Percentiles rank a stretch among this genome's conserved stretches.
Evolutionary conservation across 495 filamentous ascomycete genomes (phyloP).

Genomic region (Xylaria cubensis): DNA sequence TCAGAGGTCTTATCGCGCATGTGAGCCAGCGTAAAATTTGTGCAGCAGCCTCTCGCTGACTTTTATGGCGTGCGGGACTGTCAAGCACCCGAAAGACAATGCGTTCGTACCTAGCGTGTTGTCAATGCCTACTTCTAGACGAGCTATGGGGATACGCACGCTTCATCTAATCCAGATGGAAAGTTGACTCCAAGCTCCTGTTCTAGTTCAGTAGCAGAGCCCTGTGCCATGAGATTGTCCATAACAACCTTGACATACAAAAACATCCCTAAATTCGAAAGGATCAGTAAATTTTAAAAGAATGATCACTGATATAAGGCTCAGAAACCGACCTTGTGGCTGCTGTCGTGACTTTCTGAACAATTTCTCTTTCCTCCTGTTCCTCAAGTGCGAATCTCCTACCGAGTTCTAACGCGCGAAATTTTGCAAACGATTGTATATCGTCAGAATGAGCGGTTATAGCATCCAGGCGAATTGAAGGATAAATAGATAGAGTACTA

Average conservation of each 20-base stretch:
- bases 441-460: not conserved
- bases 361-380: conserved; percentile 17
- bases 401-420: not conserved
- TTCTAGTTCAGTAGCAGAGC: not conserved
- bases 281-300: not conserved
- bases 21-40: conserved; percentile 23
- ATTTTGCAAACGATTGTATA: conserved; percentile 6
- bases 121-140: not conserved
- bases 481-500: not conserved
- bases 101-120: conserved; percentile 20
- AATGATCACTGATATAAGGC: not conserved
- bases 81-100: conserved; percentile 17
- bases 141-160: not conserved
- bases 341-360: conserved; percentile 11
- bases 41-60: conserved; percentile 5
- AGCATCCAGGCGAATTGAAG: conserved; percentile 21
- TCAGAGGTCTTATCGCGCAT: conserved; percentile 19
- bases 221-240: conserved; percentile 25
- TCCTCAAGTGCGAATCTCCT: not conserved
- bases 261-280: conserved; percentile 21
- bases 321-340: conserved; percentile 16
- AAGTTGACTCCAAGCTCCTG: not conserved
- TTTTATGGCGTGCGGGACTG: not conserved
- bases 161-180: conserved; percentile 7
- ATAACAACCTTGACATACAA: conserved; percentile 22